phyloP scores from a whole-genome alignment of 2,329 filamentous ascomycete genomes.

The Sphaerulina vaccinii region DNA sequence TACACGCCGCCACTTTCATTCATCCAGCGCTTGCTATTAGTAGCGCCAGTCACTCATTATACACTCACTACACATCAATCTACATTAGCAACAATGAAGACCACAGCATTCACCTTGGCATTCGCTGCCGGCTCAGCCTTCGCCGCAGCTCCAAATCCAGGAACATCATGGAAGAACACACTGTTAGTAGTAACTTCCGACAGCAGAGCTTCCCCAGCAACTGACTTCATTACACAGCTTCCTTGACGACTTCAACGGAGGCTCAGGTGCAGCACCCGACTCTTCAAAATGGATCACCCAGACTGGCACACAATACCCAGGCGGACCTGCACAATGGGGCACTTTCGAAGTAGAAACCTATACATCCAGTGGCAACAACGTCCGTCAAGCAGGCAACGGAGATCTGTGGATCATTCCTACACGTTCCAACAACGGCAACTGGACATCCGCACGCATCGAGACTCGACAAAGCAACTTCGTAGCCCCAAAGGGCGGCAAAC shows the following conservation, averaged over 20 bases:
- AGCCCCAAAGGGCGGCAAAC: slow-evolving; percentile 29
- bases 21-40: background rate
- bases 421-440: slow-evolving; percentile 27
- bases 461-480: slow-evolving; percentile 25
- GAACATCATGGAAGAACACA: slow-evolving; percentile 25
- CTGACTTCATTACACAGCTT: background rate
- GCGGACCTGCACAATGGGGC: slow-evolving; percentile 49
- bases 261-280: slow-evolving; percentile 38
- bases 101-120: slow-evolving; percentile 15
- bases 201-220: background rate
- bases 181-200: background rate
- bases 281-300: slow-evolving; percentile 47
- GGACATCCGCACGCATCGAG: slow-evolving; percentile 28
- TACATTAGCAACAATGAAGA: slow-evolving; percentile 19
- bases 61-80: background rate
- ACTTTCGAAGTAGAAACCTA: slow-evolving; percentile 52
- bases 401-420: slow-evolving; percentile 43
- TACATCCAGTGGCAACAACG: slow-evolving; percentile 43
- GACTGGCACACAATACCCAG: slow-evolving; percentile 49
- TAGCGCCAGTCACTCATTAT: slow-evolving; percentile 9
- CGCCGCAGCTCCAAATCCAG: slow-evolving; percentile 18
- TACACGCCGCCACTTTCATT: background rate
- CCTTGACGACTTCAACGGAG: slow-evolving; percentile 40
- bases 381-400: slow-evolving; percentile 41
- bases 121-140: slow-evolving; percentile 16